Percentiles rank a stretch among this genome's conserved stretches.
phyloP scores from a whole-genome alignment of 306 rosid species.

The Fragaria nilgerrensis region DNA sequence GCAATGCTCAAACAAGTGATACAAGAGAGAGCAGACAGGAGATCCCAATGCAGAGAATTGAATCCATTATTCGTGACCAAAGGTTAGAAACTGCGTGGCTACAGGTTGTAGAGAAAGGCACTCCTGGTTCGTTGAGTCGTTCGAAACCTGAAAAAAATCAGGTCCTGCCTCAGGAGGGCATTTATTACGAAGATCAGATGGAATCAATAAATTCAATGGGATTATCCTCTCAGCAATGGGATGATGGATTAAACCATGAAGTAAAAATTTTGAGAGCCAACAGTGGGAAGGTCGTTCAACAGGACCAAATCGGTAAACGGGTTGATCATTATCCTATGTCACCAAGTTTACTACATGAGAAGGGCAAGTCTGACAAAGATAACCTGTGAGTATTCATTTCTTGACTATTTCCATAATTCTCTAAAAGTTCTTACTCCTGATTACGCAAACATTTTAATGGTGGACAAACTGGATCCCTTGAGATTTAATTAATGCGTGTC shows the following conservation, averaged over 20 bases:
- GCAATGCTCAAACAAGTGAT: conserved; percentile 37
- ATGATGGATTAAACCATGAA: conserved; percentile 56
- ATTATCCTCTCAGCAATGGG: conserved; percentile 67
- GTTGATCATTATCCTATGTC: conserved; percentile 68
- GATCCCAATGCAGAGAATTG: conserved; percentile 88
- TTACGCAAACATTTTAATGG: not conserved
- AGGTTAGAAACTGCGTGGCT: conserved; percentile 96
- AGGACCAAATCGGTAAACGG: conserved; percentile 60
- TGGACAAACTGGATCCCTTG: not conserved
- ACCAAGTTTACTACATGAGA: conserved; percentile 87
- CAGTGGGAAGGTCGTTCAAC: conserved; percentile 58
- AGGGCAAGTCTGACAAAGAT: conserved; percentile 61
- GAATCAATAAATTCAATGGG: conserved; percentile 57
- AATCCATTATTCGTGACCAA: conserved; percentile 90
- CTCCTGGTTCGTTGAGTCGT: conserved; percentile 78
- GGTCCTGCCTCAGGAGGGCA: conserved; percentile 84
- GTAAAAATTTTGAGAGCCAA: conserved; percentile 47
- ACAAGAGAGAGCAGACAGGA: conserved; percentile 50
- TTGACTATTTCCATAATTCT: conserved; percentile 1
- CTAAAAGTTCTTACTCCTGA: not conserved
- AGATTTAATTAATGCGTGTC: not conserved
- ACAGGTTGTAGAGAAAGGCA: conserved; percentile 84
- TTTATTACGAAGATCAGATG: conserved; percentile 49
- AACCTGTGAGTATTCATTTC: conserved; percentile 64
- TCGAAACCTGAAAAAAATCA: conserved; percentile 92